Percentiles rank a stretch among this genome's conserved stretches.
phyloP scores from a whole-genome alignment of 192 early-diverging fungal species.

The Funneliformis geosporum region DNA sequence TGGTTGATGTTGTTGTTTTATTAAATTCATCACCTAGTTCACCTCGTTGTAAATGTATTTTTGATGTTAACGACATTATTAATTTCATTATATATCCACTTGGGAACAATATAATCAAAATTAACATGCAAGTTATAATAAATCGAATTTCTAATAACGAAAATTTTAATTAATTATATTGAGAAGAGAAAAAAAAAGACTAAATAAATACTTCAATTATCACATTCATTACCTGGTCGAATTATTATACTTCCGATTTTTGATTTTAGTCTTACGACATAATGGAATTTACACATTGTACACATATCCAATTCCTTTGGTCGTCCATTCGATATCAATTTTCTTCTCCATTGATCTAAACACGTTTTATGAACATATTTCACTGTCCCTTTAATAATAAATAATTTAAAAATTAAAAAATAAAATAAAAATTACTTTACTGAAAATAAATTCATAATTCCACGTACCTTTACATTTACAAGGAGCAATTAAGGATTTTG shows the following conservation, averaged over 20 bases:
- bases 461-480: conserved; percentile 20
- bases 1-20: neutral
- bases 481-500: conserved; percentile 8
- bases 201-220: no score
- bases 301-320: conserved; percentile 41
- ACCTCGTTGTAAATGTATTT: neutral
- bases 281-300: conserved; percentile 46
- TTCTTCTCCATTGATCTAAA: conserved; percentile 37
- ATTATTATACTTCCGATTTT: neutral
- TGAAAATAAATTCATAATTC: neutral
- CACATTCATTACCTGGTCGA: conserved; percentile 4
- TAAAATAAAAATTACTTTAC: no score
- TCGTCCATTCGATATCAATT: conserved; percentile 40
- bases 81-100: conserved; percentile 47
- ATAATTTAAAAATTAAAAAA: no score
- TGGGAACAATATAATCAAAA: conserved; percentile 40
- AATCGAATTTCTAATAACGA: conserved; percentile 34
- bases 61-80: conserved; percentile 36
- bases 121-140: conserved; percentile 38
- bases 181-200: no score
- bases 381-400: neutral
- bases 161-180: no score
- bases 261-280: conserved; percentile 35
- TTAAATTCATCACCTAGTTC: neutral
- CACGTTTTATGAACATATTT: conserved; percentile 21